Evolutionary conservation across 2,329 filamentous ascomycete species (phyloP), one percentile per base, ranked within the genome.

Genomic region (Colletotrichum sp.): DNA sequence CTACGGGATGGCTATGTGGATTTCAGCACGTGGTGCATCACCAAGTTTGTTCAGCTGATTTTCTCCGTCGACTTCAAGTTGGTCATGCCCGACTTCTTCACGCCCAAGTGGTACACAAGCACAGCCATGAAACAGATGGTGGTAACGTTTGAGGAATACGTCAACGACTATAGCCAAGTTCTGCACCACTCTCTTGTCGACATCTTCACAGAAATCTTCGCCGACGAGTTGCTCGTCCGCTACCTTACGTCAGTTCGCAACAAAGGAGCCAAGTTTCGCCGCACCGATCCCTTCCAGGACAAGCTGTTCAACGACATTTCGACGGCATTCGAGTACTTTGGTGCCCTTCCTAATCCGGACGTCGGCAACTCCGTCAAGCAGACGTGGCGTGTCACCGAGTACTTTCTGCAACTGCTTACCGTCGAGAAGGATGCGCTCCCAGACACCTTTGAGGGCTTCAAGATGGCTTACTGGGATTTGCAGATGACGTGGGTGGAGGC

Each of bases 401-500:
- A 91, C 80, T 96, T 99, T 81, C 89, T 98, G 25, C 90, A 92
- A 63, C 86, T 99, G 75, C 88, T 99, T n/a, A 92, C 92, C 5
- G 92, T 93, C 34, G 95, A 97, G 82, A 93, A 93, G 67, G 90
- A 92, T 34, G 89, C 88, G 28, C 89, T 98, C 1, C 92, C 95
- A 19, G 92, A 94, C 68, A 93, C 95, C 2, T 98, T 98, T 82
- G 94, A 94, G 80, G 87, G 88, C 7, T 96, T 99, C 87, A 98
- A 98, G 89, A 87, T 86, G 52, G 90, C 91, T 61, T 98, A 98
- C 84, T 98, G 96, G 95, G 97, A 99, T 85, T 88, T 98, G 82
- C 95, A 98, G 84, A 93, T 98, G 75, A 94, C 93, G 61, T 99
- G 97, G 97, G 96, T 99, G 9, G 98, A 99, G 88, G 94, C 95